Conservation (phyloP, 768 basidiomycete genomes). For the Trametes maxima region DNA sequence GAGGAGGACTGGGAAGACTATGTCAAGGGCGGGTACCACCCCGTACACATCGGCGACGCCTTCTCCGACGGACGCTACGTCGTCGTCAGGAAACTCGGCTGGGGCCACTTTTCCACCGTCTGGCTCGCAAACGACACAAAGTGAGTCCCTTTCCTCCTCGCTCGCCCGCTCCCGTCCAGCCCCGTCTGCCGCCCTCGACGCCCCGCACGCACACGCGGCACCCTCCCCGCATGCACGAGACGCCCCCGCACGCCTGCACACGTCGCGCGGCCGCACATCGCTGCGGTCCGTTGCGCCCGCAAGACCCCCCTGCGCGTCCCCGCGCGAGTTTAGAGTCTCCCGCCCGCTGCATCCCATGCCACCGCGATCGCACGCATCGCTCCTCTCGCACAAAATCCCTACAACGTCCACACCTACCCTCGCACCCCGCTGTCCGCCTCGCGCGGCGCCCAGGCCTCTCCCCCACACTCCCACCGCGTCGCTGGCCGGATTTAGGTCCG, state of each 20-base stretch:
- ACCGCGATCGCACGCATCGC: conserved; percentile 9
- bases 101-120: conserved; percentile 94
- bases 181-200: not conserved
- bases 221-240: not conserved
- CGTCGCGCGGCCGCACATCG: conserved; percentile 4
- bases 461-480: not conserved
- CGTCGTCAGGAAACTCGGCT: conserved; percentile 93
- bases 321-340: not conserved
- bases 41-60: conserved; percentile 92
- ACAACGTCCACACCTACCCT: not conserved
- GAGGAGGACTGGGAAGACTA: conserved; percentile 95
- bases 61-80: conserved; percentile 87
- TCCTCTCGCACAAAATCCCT: not conserved
- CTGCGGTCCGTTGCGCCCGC: not conserved
- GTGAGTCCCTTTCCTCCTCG: conserved; percentile 44
- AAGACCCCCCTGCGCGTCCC: not conserved
- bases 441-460: too few species aligned
- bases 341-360: conserved; percentile 6
- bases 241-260: not conserved
- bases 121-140: conserved; percentile 87
- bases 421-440: too few species aligned
- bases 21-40: conserved; percentile 73
- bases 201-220: not conserved
- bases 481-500: not conserved
- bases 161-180: conserved; percentile 14